A percentile compares a stretch with the other conserved stretches of the same genome.
Evolutionary conservation across 495 filamentous ascomycete species (phyloP).

Genomic region (Podospora sp.): DNA sequence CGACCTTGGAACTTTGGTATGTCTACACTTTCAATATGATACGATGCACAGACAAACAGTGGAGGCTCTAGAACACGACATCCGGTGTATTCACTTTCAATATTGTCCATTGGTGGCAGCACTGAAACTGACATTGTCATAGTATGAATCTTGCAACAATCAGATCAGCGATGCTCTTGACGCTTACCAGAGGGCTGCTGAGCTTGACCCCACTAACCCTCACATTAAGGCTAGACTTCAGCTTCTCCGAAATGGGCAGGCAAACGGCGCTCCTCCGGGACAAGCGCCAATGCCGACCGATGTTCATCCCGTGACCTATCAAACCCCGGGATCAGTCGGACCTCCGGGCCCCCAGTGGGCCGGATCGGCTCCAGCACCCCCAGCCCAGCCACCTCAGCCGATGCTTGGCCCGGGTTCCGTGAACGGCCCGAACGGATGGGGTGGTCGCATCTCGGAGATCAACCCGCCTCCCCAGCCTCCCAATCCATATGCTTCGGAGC

Average conservation of each 20-base stretch:
- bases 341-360: conserved; percentile 87
- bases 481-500: conserved; percentile 74
- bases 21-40: conserved; percentile 42
- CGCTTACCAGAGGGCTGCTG: conserved; percentile 91
- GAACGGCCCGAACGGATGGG: conserved; percentile 70
- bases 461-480: conserved; percentile 70
- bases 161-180: conserved; percentile 96
- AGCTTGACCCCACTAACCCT: conserved; percentile 88
- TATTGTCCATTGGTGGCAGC: neutral
- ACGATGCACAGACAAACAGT: no score
- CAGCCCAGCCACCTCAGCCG: conserved; percentile 41
- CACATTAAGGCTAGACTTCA: conserved; percentile 96
- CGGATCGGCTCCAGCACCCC: conserved; percentile 63
- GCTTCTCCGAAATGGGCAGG: conserved; percentile 77
- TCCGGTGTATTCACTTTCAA: conserved; percentile 7
- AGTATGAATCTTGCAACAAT: conserved; percentile 99
- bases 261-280: conserved; percentile 65
- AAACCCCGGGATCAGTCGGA: conserved; percentile 66
- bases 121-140: conserved; percentile 30
- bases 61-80: no score
- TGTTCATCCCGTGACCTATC: conserved; percentile 76
- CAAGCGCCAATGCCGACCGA: conserved; percentile 53
- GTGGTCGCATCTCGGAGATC: conserved; percentile 75
- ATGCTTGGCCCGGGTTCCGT: conserved; percentile 65
- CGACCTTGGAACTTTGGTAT: conserved; percentile 92